A percentile compares a stretch with the other conserved stretches of the same genome.
Conservation (phyloP, 164 flowering plant genomes). For the Umbilicus rupestris region DNA sequence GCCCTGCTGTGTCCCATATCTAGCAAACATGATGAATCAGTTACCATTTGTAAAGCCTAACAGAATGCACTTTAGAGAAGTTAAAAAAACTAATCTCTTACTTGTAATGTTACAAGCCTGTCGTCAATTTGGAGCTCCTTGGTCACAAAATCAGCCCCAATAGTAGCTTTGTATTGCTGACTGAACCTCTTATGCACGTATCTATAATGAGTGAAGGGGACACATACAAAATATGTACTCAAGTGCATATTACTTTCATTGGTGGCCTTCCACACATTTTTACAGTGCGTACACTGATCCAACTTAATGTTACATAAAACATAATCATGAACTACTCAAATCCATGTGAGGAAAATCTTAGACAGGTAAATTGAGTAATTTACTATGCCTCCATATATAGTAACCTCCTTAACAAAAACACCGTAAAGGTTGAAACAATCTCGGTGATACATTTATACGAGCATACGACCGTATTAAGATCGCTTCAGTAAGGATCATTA, state of each 20-base stretch:
- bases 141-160: constrained; percentile 91
- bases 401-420: neutral
- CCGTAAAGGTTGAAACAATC: neutral
- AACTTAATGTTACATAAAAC: neutral
- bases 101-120: constrained; percentile 77
- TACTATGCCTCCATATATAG: too few relatives aligned
- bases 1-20: constrained; percentile 99
- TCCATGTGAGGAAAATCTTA: too few relatives aligned
- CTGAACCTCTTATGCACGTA: constrained; percentile 86
- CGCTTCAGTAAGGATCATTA: too few relatives aligned
- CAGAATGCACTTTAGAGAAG: neutral
- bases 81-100: constrained; percentile 14
- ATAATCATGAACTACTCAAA: too few relatives aligned
- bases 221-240: neutral
- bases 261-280: neutral
- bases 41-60: neutral
- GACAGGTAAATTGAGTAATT: too few relatives aligned
- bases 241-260: neutral
- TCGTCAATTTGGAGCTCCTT: constrained; percentile 91
- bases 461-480: neutral
- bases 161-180: constrained; percentile 93
- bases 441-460: neutral
- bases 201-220: constrained; percentile 23
- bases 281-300: neutral
- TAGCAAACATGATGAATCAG: constrained; percentile 16